Evolutionary conservation across 192 early-diverging fungal genomes (phyloP).

Genomic region (Allomyces macrogynus): DNA sequence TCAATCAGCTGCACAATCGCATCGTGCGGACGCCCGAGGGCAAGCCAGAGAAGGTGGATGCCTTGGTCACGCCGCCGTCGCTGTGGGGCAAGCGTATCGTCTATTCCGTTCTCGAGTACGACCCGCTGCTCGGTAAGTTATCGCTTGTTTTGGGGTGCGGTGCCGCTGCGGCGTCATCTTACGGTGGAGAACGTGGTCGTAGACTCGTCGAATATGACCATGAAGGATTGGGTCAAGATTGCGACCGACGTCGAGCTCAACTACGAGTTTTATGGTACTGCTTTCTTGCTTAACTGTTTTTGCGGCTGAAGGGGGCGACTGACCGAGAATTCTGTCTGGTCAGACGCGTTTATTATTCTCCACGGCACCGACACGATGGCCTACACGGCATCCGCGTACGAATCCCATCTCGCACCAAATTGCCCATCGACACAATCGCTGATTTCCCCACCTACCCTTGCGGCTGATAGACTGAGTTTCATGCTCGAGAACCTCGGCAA

Average conservation of each 20-base stretch:
- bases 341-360: slow-evolving; percentile 78
- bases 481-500: slow-evolving; percentile 92
- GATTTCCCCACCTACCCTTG: slow-evolving; percentile 15
- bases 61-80: slow-evolving; percentile 68
- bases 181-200: not conserved
- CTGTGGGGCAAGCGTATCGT: slow-evolving; percentile 77
- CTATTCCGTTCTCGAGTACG: slow-evolving; percentile 92
- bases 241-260: slow-evolving; percentile 89
- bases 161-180: not conserved
- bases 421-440: slow-evolving; percentile 21
- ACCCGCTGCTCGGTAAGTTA: slow-evolving; percentile 40
- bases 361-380: slow-evolving; percentile 88
- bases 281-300: not conserved
- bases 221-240: slow-evolving; percentile 86
- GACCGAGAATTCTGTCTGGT: no score
- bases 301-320: not conserved
- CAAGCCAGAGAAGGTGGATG: slow-evolving; percentile 5
- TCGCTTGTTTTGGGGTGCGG: not conserved
- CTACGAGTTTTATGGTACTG: slow-evolving; percentile 52
- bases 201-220: slow-evolving; percentile 88
- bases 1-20: not conserved
- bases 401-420: not conserved
- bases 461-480: slow-evolving; percentile 46
- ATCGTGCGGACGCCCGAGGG: slow-evolving; percentile 8
- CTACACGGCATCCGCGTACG: slow-evolving; percentile 50